Evolutionary conservation across 164 flowering plant genomes (phyloP), one percentile per base, ranked within the genome.

Genomic region (Paratinospora sagittata): DNA sequence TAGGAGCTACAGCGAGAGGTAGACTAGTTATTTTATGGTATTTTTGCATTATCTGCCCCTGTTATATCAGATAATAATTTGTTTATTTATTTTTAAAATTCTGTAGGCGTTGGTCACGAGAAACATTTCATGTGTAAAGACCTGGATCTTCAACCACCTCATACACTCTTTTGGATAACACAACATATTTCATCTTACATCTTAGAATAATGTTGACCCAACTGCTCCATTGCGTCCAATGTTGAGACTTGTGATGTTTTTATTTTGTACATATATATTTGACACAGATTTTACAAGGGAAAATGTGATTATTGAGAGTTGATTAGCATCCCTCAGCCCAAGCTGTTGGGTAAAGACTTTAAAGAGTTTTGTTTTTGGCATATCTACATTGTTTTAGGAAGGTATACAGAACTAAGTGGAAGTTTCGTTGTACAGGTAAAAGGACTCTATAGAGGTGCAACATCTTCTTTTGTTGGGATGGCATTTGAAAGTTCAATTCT

Each of bases 371-470:
- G 43, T 39, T 39, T 39, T 36, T 8, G 6, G 8, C 6, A 36
- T 36, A 36, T 36, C 39, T 36, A 36, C 39, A 3, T 8, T 8
- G 39, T 36, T 3, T 36, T 36, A 17, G 14, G n/a, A 45, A 3
- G 47, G 16, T 49, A 45, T 27, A 71, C 34, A 43, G 3, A 57
- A 39, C 52, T 41, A 1, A 70, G 37, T 55, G 45, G 43, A 24
- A 17, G 23, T 23, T 63, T 23, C 73, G 8, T 74, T 78, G 83
- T 66, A 69, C 81, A 94, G 98, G 85, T 92, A 49, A 90, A 68
- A 85, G 98, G 98, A 73, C 96, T 94, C 64, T 94, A 94, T 70
- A 84, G 92, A 69, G 98, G 98, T 17, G 98, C 98, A 72, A 86
- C 96, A 33, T 84, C 98, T 75, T 94, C 98, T 47, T 92, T 92